Base-by-base conservation (phyloP, 2,329 filamentous ascomycete genomes). In the Monilinia laxa region DNA sequence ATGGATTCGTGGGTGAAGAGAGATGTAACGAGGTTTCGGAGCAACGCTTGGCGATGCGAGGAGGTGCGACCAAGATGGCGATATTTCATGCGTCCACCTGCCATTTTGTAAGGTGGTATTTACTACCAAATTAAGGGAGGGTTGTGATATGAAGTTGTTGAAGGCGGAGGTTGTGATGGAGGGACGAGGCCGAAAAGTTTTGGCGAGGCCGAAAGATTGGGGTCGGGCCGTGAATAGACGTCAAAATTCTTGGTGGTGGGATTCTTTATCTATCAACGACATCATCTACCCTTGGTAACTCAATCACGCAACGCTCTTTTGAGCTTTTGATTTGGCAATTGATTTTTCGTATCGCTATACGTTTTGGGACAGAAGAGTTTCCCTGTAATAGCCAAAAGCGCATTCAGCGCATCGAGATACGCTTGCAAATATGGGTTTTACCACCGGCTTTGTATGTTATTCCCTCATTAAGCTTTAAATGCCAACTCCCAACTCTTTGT, bases 21-120 rank as follows among this genome's bases (percentile, higher is more conserved):
- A 65, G 94, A 95, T 72, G 94, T 97, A 78, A 98, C 93, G 69
- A 99, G 84, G 80, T 98, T 97, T 76, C 95, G 92, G 72, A 99
- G 88, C 73, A 99, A 87, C 64, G 95, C 94, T 81, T 94, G 87
- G 77, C 95, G 87, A 78, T 97, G 95, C 65, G 94, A 83, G 62
- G 93, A 97, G 72, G 87, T 85, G 73, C 95, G 93, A 80, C 88
- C 89, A 69, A 99, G 83, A 79, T 96, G 91, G 73, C 95, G 90
- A 81, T 94, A 97, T 82, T 93, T 96, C 78, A 92, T 85, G 71
- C 87, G 84, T 72, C 91, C 92, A 75, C 93, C 93, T 71, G 92
- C 93, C 93, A 97, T 97, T 71, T 70, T 79, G 69, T n/a, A 31
- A 23, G n/a, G 7, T 20, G 18, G 6, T 14, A 18, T 40, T 58